Evolutionary conservation across 345 rosid species (phyloP).

Genomic region (Eucalyptus cloeziana): DNA sequence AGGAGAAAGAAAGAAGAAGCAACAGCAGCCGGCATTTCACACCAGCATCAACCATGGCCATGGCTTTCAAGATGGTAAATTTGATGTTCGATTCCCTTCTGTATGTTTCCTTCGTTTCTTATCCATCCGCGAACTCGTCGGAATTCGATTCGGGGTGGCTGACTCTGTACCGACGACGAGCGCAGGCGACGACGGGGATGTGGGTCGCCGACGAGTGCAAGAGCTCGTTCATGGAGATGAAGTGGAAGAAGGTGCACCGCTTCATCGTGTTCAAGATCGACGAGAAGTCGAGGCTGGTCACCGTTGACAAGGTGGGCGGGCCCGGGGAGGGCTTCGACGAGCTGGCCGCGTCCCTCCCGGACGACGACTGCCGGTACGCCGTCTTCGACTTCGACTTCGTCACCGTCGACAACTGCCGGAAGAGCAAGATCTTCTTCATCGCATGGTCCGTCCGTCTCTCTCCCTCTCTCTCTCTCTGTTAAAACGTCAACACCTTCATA

Average conservation of each 20-base stretch:
- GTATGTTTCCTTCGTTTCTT: not conserved
- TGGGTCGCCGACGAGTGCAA: conserved; percentile 87
- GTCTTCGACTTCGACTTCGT: conserved; percentile 93
- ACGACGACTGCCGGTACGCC: conserved; percentile 84
- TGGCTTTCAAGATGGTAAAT: conserved; percentile 96
- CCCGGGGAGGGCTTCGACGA: conserved; percentile 72
- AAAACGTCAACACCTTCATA: not conserved
- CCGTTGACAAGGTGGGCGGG: conserved; percentile 89
- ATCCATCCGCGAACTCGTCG: not conserved
- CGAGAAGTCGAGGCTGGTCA: conserved; percentile 70
- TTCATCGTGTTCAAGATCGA: conserved; percentile 94
- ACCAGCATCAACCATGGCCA: conserved; percentile 58
- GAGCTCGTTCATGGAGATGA: conserved; percentile 87
- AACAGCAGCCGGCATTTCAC: not conserved
- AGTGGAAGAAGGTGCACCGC: conserved; percentile 83
- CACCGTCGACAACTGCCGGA: conserved; percentile 85
- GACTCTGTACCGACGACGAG: not conserved
- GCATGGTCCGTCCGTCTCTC: conserved; percentile 46
- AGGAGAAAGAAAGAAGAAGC: not conserved
- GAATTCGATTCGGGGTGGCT: not conserved
- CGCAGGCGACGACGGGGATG: conserved; percentile 89
- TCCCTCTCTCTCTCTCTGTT: not conserved
- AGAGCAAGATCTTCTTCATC: conserved; percentile 99
- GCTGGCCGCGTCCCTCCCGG: conserved; percentile 66
- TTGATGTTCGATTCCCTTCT: not conserved